Base-by-base conservation (phyloP, 2,329 filamentous ascomycete species). In the Colletotrichum filicis region DNA sequence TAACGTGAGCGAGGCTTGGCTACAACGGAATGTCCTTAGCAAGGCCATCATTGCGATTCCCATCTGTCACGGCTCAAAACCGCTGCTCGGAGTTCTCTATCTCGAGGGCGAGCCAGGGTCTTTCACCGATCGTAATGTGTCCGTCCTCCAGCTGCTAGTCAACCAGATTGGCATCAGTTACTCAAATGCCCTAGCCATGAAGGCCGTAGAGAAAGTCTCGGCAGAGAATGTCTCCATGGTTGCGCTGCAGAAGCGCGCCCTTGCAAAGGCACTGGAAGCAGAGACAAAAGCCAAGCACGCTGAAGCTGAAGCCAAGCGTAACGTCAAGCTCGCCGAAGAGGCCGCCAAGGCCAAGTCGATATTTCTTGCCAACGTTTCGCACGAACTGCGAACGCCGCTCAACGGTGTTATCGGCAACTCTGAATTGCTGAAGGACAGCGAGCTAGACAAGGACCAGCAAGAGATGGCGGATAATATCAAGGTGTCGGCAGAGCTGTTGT, bases 321-420 rank as follows among this genome's bases (percentile, higher is more conserved):
- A 94, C 80, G 93, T 95, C 79, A 92, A 94, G 82, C 87, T 95
- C 52, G 94, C 94, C 19, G 93, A 96, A 79, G 94, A 96, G 80
- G 94, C 94, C 12, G 93, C 93, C 26, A 94, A 93, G 81, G 94
- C 93, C 52, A 96, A 96, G 80, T 93, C 92, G 2, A 94, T 95
- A 70, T 96, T 96, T 82, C 84, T 94, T 57, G 92, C 92, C 53
- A 94, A 94, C 75, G 94, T 96, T 76, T 95, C 92, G 2, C 94
- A 96, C 81, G 94, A 96, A 82, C 84, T 96, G 71, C 91, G 93
- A 59, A 95, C 93, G 1, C 95, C 95, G 0, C 91, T 97, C 62
- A 95, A 96, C 71, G 95, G 95, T 35, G 94, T 97, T 9, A 95
- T 97, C 77, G 95, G 95, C 59, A 97, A 97, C 86, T 94, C 93